Evolutionary conservation across 257 asterid genomes (phyloP), one percentile per base, ranked within the genome.

Genomic region (Nicotiana undulata): DNA sequence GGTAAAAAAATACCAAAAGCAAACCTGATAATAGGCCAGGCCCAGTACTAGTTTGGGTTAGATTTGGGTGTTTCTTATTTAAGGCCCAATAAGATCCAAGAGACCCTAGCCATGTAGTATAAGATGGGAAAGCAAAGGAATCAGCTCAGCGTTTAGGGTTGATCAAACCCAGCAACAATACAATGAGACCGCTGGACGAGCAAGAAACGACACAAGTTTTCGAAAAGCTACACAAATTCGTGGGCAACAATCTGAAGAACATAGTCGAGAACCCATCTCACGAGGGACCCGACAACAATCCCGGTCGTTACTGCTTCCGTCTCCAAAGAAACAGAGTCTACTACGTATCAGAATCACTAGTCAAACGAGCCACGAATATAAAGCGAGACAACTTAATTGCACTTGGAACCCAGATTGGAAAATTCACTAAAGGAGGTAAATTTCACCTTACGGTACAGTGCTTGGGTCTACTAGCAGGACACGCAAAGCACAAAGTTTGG

Each of bases 401-500:
- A 0, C 88, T 93, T 29, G 99, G 97, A 0, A 95, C 97, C 55
- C 97, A 93, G 79, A 85, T 95, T 24, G 97, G 97, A 0, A 93
- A 93, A 82, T 91, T 93, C 81, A 95, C 99, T 1, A 89, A 93
- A 53, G 77, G 83, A 3, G 96, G 95, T 0, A 93, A 92, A 10
- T 93, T 95, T 78, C 91, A 88, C 63, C 83, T 93, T 51, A 92
- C 98, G 0, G 87, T 92, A 26, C 98, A 92, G 77, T 63, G 94
- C 72, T 79, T 95, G 85, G 89, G 81, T 55, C 79, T 95, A 32
- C 28, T 95, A 72, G 94, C 97, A 4, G 91, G 96, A 15, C 90
- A 95, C 61, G 90, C 99, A 3, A 92, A 89, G 88, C 98, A 93
- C 67, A 95, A 95, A 81, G 97, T 95, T 2, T 95, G 99, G 98